Base-by-base conservation (phyloP, 2,329 filamentous ascomycete genomes). In the Aspergillus sp. region DNA sequence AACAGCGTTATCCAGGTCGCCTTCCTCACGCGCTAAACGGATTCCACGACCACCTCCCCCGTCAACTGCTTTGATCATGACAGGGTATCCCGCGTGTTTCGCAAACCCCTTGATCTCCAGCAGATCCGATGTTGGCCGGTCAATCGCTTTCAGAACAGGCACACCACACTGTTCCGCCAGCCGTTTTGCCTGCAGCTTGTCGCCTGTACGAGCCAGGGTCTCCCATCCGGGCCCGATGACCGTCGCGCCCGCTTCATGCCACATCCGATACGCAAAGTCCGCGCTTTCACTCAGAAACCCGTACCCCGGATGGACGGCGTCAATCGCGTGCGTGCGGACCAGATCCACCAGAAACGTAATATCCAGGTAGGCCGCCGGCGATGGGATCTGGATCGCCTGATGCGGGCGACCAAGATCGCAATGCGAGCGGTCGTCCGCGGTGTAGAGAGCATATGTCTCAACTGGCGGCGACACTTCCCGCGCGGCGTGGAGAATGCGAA, bases 31-130 rank as follows among this genome's bases (percentile, higher is more conserved):
- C 5, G 77, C 66, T 1, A 78, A 55, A 4, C 75, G 64, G 28
- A 80, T 78, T 0, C 75, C 75, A 11, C 73, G 55, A 0, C 75
- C 75, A 2, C 74, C 75, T 10, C 75, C 75, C 2, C 74, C 74
- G 48, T 78, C 75, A 3, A 78, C 70, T n/a, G 75, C 75, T 45
- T 80, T 80, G 27, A 79, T 58, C 69, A 78, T 75, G 26, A 77
- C 60, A 1, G 73, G 73, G 27, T 68, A 69, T 1, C 70, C 69
- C 10, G 64, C 57, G 14, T 55, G 29, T 2, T 48, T 68, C 53
- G 83, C 86, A 45, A 88, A 88, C 0, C 33, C 26, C 3, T 53
- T 49, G 4, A 74, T 63, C 4, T 66, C 57, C 15, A 61, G 53
- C 1, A 67, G 42, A 11, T 50, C 51, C 6, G 52, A 56, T 0